Evolutionary conservation across 306 rosid species (phyloP).

Genomic region (Citrullus colocynthis): DNA sequence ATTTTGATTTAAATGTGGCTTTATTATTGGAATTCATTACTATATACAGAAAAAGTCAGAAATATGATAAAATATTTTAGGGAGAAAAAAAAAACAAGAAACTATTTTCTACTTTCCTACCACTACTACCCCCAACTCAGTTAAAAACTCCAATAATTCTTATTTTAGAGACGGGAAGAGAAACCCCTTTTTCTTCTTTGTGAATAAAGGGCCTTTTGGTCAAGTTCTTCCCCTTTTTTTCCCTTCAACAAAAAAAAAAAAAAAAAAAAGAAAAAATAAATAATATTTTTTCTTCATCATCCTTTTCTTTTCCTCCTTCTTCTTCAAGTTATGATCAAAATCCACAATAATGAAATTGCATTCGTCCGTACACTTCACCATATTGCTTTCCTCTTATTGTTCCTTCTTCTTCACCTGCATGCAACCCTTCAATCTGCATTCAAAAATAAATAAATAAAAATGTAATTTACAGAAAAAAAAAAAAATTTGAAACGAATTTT

Average conservation of each 20-base stretch:
- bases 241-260: neutral
- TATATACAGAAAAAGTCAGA: neutral
- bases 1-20: neutral
- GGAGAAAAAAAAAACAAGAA: neutral
- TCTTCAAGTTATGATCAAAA: constrained; percentile 17
- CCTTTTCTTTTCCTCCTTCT: neutral
- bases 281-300: neutral
- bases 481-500: no score
- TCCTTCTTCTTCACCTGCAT: constrained; percentile 31
- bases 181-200: neutral
- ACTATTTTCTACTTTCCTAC: neutral
- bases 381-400: constrained; percentile 21
- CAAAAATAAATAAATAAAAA: neutral
- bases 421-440: constrained; percentile 40
- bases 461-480: no score
- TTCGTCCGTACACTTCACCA: constrained; percentile 13
- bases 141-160: neutral
- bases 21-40: constrained; percentile 3
- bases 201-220: neutral
- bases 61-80: neutral
- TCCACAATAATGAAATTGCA: constrained; percentile 44
- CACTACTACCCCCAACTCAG: constrained; percentile 1
- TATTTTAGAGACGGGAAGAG: neutral
- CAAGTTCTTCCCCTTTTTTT: neutral
- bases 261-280: neutral